phyloP scores from a whole-genome alignment of 352 stramenopile species.

The Stephanocyclus meneghinianus region DNA sequence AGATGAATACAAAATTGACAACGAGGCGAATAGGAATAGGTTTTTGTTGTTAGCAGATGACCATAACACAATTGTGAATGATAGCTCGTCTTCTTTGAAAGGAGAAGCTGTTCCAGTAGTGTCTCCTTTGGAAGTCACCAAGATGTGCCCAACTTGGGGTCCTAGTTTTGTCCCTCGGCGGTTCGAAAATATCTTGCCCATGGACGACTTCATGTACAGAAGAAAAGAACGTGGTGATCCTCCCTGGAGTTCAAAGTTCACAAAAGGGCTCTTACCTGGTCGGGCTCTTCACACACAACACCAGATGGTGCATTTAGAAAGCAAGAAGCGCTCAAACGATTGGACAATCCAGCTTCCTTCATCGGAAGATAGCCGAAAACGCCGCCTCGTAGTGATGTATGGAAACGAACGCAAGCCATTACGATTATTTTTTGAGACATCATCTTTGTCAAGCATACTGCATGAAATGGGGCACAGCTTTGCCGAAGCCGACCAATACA shows the following conservation, averaged over 20 bases:
- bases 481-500: slow-evolving; percentile 26
- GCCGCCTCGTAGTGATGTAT: slow-evolving; percentile 28
- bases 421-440: slow-evolving; percentile 35
- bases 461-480: slow-evolving; percentile 30
- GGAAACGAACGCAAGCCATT: slow-evolving; percentile 9
- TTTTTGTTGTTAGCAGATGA: slow-evolving; percentile 12
- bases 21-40: slow-evolving; percentile 1
- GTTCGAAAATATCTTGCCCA: slow-evolving; percentile 14
- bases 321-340: slow-evolving; percentile 3
- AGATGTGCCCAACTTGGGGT: slow-evolving; percentile 43
- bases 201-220: slow-evolving; percentile 7
- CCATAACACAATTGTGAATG: neutral
- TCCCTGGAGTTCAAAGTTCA: slow-evolving; percentile 11
- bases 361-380: slow-evolving; percentile 21
- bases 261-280: slow-evolving; percentile 13
- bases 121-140: slow-evolving; percentile 2
- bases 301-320: slow-evolving; percentile 32
- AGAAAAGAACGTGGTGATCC: neutral
- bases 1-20: too few relatives aligned
- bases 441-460: slow-evolving; percentile 20
- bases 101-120: neutral
- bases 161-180: slow-evolving; percentile 36
- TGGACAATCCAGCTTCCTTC: slow-evolving; percentile 16
- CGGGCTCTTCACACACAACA: slow-evolving; percentile 28
- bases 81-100: neutral